Evolutionary conservation across 2,329 filamentous ascomycete genomes (phyloP), one percentile per base, ranked within the genome.

Genomic region (Periconia sp.): DNA sequence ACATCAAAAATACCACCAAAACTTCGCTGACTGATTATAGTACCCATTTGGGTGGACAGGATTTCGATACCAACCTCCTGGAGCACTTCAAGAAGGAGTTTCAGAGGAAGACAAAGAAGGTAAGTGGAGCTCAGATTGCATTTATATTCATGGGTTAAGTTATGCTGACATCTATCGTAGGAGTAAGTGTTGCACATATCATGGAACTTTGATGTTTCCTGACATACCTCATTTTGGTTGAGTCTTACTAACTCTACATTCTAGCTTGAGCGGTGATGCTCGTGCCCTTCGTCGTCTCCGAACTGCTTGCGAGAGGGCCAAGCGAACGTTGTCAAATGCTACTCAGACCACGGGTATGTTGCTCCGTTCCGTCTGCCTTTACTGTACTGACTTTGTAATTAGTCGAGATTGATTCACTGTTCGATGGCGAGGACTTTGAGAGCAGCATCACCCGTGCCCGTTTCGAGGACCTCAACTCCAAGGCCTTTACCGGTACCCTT

Each of bases 301-400:
- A 70, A 97, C 94, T 72, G 93, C 93, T 81, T 97, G 94, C 81
- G 94, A 99, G 85, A 93, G 94, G 86, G 94, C 94, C 80, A 99
- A 99, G 91, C 89, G 94, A 81, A 97, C 94, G 62, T 86, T 97
- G 51, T 97, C 94, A 77, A 96, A 92, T 81, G 93, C 91, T 79
- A 93, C 94, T 57, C 92, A 97, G 82, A 96, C 94, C 72, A 95
- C 92, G 69, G 91, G 97, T 70, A 27, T 8, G 23, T 27, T 27
- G 3, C 23, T 27, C 23, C 23, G 8, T 27, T 8, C 23, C 8
- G 5, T 8, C 23, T 27, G 5, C 23, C 8, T 27, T 5, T 5
- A 27, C 23, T 3, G 8, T 5, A 37, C 33, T 37, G 13, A 37
- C 33, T 37, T 37, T 37, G 33, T 13, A n/a, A 37, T 6, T 11